Evolutionary conservation across 192 early-diverging fungal species (phyloP).

Genomic region (Backusella liffmaniae): DNA sequence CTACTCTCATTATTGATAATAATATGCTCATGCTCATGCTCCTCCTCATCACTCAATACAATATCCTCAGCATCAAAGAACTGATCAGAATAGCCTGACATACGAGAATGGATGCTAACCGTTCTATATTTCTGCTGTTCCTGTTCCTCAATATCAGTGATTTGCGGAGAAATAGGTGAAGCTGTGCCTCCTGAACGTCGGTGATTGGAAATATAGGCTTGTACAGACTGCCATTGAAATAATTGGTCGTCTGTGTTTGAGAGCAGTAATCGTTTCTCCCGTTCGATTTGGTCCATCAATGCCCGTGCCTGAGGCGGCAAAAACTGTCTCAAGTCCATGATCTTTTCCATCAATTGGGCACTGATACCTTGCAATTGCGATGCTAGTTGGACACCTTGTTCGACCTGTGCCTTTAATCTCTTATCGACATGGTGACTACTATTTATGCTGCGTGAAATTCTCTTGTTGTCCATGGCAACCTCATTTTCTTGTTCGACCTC

Average conservation of each 20-base stretch:
- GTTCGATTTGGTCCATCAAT: not conserved
- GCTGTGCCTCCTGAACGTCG: not conserved
- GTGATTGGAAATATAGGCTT: not conserved
- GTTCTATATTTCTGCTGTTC: not conserved
- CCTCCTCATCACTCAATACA: slow-evolving; percentile 46
- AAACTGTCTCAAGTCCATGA: not conserved
- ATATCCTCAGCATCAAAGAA: slow-evolving; percentile 78
- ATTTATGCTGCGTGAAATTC: not conserved
- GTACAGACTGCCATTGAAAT: slow-evolving; percentile 6
- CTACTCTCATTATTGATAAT: slow-evolving; percentile 46
- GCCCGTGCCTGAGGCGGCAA: not conserved
- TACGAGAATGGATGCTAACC: slow-evolving; percentile 3
- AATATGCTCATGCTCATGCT: slow-evolving; percentile 49
- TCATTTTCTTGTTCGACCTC: not conserved
- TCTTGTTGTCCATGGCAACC: not conserved
- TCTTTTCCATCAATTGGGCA: not conserved
- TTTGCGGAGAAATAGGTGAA: not conserved
- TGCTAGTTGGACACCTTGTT: not conserved
- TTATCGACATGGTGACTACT: not conserved
- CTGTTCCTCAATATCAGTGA: not conserved
- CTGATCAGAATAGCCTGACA: slow-evolving; percentile 42
- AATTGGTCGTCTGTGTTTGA: slow-evolving; percentile 1
- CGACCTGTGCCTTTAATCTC: not conserved
- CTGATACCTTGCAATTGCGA: not conserved
- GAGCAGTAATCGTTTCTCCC: not conserved